Conservation (phyloP, 495 filamentous ascomycete species). For the Annulohypoxylon bovei region DNA sequence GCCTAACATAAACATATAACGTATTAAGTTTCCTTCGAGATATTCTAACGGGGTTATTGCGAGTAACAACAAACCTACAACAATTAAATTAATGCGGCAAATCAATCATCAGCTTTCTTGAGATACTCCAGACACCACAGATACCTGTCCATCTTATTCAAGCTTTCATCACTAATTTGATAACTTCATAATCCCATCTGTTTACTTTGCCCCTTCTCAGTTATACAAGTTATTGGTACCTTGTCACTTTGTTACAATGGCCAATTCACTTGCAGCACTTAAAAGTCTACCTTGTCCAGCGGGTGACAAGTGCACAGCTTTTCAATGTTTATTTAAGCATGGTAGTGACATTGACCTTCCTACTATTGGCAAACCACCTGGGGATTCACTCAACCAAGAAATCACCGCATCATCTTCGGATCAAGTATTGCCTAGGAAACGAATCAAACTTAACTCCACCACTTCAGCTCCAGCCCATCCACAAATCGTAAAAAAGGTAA, state of each 20-base stretch:
- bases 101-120: neutral
- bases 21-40: neutral
- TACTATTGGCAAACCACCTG: conserved; percentile 2
- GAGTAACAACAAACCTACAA: neutral
- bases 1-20: neutral
- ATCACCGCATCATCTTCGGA: conserved; percentile 12
- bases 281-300: conserved; percentile 72
- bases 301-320: conserved; percentile 55
- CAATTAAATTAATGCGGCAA: neutral
- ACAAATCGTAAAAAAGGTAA: neutral
- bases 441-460: conserved; percentile 40
- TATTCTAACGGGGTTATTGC: neutral
- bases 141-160: neutral
- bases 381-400: conserved; percentile 21
- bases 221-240: neutral
- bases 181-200: neutral
- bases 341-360: conserved; percentile 38
- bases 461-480: conserved; percentile 18
- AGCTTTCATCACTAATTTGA: neutral
- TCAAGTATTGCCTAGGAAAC: conserved; percentile 33
- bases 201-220: neutral
- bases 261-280: conserved; percentile 71
- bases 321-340: conserved; percentile 56
- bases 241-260: conserved; percentile 61
- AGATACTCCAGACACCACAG: neutral